Evolutionary conservation across 495 filamentous ascomycete species (phyloP), one percentile per base, ranked within the genome.

Genomic region (Xylaria grammica): DNA sequence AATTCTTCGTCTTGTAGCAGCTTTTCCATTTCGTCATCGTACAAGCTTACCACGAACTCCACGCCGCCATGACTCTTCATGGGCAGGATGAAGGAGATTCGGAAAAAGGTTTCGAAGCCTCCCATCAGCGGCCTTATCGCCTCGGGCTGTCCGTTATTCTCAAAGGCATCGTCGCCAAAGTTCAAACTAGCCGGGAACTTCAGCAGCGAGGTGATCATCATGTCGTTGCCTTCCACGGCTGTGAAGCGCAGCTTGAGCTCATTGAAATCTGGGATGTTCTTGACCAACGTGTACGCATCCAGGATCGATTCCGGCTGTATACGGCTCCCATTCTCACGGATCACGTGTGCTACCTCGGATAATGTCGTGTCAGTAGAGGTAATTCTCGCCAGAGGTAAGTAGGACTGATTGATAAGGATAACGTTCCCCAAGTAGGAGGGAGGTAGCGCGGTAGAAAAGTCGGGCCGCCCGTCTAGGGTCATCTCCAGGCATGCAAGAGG

Each of bases 1-100:
- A 69, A 69, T 30, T 69, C 63, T 15, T 65, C 63, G 34, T 69
- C 67, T 19, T 58, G 42, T n/a, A 66, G 20, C 52, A 69, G 44
- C 5, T 38, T 15, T 15, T 66, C 45, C 50, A 58, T 27, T 36
- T 69, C 67, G 10, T 69, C 67, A 2, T 66, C 51, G 34, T 55
- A 66, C 19, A 69, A 38, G 29, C n/a, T 66, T 17, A 52, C 40
- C 11, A 63, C 24, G 22, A 69, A 59, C 52, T 69, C 67, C 10
- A 66, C 40, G 29, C 63, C 67, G 30, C 57, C 58, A 20, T 40
- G 46, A 8, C 19, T 42, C 30, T 60, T 62, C 11, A 51, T 44
- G 26, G 67, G 63, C 55, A 69, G 19, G 8, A 63, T 52, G 32
- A 63, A 52, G 34, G 62, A 62, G 24, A 26, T 17, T 4, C 55